Percentiles rank a stretch among this genome's conserved stretches.
phyloP scores from a whole-genome alignment of 108 stramenopile genomes.

The Pseudonitzschia delicatissima region DNA sequence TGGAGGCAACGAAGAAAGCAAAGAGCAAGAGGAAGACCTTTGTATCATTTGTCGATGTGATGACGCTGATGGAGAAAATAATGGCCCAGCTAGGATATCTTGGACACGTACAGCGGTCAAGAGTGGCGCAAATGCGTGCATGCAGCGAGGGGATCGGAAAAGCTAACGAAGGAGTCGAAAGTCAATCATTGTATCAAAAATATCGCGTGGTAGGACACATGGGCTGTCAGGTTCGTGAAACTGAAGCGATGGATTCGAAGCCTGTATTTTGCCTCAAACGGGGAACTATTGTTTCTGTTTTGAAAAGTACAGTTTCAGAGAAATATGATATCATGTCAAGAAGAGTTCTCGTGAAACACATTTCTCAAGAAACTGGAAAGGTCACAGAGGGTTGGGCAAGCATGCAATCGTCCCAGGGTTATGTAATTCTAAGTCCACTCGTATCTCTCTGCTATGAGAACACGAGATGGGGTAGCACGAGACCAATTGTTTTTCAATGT shows the following conservation, averaged over 20 bases:
- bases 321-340: conserved; percentile 78
- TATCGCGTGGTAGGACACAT: conserved; percentile 84
- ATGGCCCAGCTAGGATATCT: conserved; percentile 86
- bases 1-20: conserved; percentile 29
- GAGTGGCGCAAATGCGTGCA: conserved; percentile 59
- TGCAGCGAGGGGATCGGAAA: conserved; percentile 43
- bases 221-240: conserved; percentile 87
- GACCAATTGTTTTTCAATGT: conserved; percentile 85
- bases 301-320: conserved; percentile 60
- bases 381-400: conserved; percentile 81
- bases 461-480: conserved; percentile 80
- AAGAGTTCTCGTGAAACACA: conserved; percentile 69
- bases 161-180: conserved; percentile 18
- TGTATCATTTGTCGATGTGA: conserved; percentile 91
- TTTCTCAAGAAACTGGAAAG: conserved; percentile 33
- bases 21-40: conserved; percentile 61
- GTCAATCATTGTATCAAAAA: conserved; percentile 32
- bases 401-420: conserved; percentile 82
- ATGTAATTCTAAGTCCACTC: conserved; percentile 80
- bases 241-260: conserved; percentile 80
- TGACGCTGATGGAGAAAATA: conserved; percentile 79
- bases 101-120: conserved; percentile 86
- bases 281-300: conserved; percentile 74
- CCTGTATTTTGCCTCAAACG: conserved; percentile 71
- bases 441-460: conserved; percentile 73